Evolutionary conservation across 805 yeast genomes (phyloP).

Genomic region (Candida yuanshanica): DNA sequence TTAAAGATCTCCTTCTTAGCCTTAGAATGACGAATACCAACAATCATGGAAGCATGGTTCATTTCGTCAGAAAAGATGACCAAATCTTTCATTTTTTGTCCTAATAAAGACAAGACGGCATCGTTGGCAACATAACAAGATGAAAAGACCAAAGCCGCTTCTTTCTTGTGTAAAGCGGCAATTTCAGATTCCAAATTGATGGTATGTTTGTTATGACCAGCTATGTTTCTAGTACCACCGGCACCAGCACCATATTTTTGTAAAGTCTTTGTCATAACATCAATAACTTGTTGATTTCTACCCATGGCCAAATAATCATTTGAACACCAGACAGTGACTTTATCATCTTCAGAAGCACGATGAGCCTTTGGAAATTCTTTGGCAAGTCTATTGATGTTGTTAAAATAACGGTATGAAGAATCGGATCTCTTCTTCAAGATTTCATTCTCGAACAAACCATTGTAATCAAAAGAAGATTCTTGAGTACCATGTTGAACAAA

Average conservation of each 20-base stretch:
- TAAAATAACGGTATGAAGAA: conserved; percentile 92
- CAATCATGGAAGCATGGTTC: conserved; percentile 98
- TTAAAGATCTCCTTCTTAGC: conserved; percentile 85
- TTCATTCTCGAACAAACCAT: conserved; percentile 61
- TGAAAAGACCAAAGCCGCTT: conserved; percentile 89
- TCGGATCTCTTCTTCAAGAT: conserved; percentile 72
- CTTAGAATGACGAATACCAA: conserved; percentile 88
- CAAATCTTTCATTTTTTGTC: conserved; percentile 83
- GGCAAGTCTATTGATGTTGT: conserved; percentile 95
- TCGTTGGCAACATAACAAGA: conserved; percentile 98
- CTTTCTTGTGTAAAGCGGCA: conserved; percentile 90
- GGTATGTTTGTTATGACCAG: conserved; percentile 95
- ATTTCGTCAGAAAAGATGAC: conserved; percentile 89
- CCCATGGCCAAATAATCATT: conserved; percentile 98
- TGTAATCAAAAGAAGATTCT: conserved; percentile 62
- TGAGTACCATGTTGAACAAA: conserved; percentile 33
- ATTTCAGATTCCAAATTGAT: conserved; percentile 77
- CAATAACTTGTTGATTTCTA: conserved; percentile 63
- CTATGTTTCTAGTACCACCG: conserved; percentile 98
- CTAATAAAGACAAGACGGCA: conserved; percentile 85
- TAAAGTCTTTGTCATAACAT: conserved; percentile 72
- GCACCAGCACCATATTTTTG: conserved; percentile 96
- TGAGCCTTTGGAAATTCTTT: conserved; percentile 93
- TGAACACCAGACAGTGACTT: conserved; percentile 98
- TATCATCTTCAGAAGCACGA: conserved; percentile 63